phyloP scores from a whole-genome alignment of 169 alveolate genomes.

The Cryptosporidium meleagridis region DNA sequence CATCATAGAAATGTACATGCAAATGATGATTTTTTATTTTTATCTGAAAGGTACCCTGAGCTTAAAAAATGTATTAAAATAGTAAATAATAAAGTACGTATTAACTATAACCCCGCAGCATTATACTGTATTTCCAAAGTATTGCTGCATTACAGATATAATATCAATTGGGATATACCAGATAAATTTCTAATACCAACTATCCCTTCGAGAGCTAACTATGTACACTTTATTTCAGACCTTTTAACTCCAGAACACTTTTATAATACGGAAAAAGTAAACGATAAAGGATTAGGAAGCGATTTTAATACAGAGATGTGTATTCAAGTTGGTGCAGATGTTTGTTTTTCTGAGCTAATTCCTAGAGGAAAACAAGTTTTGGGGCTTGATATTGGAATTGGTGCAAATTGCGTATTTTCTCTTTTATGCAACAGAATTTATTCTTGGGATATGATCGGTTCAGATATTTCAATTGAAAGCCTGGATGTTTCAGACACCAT shows the following conservation, averaged over 20 bases:
- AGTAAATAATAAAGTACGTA: constrained; percentile 3
- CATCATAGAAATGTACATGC: constrained; percentile 42
- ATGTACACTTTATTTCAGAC: constrained; percentile 80
- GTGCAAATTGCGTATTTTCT: constrained; percentile 80
- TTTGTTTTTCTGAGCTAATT: not conserved
- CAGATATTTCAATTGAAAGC: constrained; percentile 76
- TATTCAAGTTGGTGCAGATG: not conserved
- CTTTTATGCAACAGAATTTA: constrained; percentile 75
- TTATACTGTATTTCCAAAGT: constrained; percentile 5
- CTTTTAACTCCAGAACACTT: constrained; percentile 72
- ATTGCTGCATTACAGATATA: constrained; percentile 47
- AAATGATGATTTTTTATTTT: constrained; percentile 26
- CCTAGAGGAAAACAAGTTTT: constrained; percentile 75
- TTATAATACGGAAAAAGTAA: constrained; percentile 27
- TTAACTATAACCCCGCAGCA: constrained; percentile 24
- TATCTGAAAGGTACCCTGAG: constrained; percentile 13
- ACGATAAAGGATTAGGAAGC: not conserved
- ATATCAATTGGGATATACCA: constrained; percentile 47
- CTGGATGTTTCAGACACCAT: constrained; percentile 64
- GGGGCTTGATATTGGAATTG: constrained; percentile 79
- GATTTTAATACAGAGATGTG: not conserved
- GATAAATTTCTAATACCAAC: constrained; percentile 76
- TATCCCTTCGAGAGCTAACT: constrained; percentile 79
- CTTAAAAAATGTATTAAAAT: constrained; percentile 32
- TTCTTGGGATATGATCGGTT: constrained; percentile 78